A percentile compares a stretch with the other conserved stretches of the same genome.
Conservation (phyloP, 345 rosid genomes). For the Gossypium longicalyx region DNA sequence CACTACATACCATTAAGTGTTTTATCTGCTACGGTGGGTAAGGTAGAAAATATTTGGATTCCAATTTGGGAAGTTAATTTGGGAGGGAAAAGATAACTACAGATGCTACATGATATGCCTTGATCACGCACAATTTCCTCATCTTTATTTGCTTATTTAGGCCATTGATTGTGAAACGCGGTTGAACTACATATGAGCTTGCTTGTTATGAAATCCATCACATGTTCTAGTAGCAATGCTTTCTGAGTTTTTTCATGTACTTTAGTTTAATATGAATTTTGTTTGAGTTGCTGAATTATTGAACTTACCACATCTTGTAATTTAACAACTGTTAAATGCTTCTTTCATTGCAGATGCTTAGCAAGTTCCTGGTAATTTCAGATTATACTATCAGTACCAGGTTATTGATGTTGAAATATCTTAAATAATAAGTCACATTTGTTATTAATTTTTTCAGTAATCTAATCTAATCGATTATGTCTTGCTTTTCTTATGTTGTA, state of each 20-base stretch:
- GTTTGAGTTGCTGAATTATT: not conserved
- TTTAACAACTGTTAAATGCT: slow-evolving; percentile 6
- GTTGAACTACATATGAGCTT: not conserved
- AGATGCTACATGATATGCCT: not conserved
- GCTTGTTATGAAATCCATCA: not conserved
- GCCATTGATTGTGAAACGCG: not conserved
- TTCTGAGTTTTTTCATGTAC: slow-evolving; percentile 4
- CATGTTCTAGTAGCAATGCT: not conserved
- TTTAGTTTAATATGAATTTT: not conserved
- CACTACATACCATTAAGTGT: not conserved
- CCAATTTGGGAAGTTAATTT: slow-evolving; percentile 1
- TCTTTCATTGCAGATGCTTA: slow-evolving; percentile 29
- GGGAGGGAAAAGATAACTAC: not conserved
- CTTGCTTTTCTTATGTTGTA: slow-evolving; percentile 2
- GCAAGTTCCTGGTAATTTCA: not conserved
- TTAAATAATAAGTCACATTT: not conserved
- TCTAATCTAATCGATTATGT: not conserved
- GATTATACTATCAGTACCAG: slow-evolving; percentile 19
- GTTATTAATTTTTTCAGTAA: not conserved
- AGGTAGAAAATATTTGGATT: not conserved
- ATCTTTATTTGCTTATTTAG: not conserved
- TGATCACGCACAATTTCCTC: not conserved
- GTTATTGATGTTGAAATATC: slow-evolving; percentile 10
- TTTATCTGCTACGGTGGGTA: not conserved
- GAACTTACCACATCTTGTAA: not conserved